Base-by-base conservation (phyloP, 192 early-diverging fungal species). In the Dimargaris xerosporica region DNA sequence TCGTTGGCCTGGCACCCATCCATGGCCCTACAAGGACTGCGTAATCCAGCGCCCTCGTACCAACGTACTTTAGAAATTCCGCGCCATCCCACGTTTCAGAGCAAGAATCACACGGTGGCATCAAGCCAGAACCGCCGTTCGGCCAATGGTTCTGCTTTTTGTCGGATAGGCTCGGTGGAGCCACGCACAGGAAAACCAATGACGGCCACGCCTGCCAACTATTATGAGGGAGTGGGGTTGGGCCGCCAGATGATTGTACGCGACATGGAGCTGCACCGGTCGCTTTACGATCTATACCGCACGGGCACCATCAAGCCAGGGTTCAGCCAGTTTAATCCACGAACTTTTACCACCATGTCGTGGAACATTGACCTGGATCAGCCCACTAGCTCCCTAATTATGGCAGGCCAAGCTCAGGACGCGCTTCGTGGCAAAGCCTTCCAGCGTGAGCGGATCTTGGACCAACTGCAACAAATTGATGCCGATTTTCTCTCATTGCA, bases 41-140 rank as follows among this genome's bases (percentile, higher is more conserved):
- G 17, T 43, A 19, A 23, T 5, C 7, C 23, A 43, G 34, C 11
- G 34, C 30, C 15, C 54, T 9, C 54, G 54, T 34, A 19, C 25
- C 28, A 31, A n/a, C 54, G 34, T n/a, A 34, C 29, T 19, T 9
- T 29, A 19, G 58, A 60, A 9, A 4, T 60, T 4, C 58, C 58
- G 12, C 39, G 31, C 21, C 58, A 60, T 44, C 58, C 58, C 19
- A 60, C 58, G 15, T 43, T 60, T 28, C 58, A 60, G n/a, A 60
- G 42, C 19, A 30, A 39, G 16, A 60, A 60, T 41, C 58, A 60
- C 16, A 41, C 58, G 1, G 4, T 60, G 11, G 58, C 43, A 17
- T 60, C 58, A 3, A 21, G 41, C 5, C 39, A 44, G 5, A 44
- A 15, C 19, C 21, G 11, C 28, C 17, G 58, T n/a, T 19, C 5